Base-by-base conservation (phyloP, 805 yeast species). In the Saccharomycopsis lassenensis region DNA sequence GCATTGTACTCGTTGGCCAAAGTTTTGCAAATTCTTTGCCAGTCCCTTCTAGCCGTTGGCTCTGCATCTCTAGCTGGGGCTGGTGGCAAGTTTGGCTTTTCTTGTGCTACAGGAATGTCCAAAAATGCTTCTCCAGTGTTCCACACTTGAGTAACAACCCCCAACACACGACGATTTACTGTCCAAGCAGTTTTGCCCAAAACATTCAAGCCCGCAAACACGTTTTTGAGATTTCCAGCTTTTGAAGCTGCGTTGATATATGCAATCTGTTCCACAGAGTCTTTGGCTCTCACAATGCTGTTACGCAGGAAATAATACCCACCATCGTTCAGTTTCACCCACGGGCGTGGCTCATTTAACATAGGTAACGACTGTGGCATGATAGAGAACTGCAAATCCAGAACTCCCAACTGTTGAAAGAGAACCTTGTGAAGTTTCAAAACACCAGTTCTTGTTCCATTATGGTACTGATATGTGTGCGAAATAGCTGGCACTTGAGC, bases 111-210 rank as follows among this genome's bases (percentile, higher is more conserved):
- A 51, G 96, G 79, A 50, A 89, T 72, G 50, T 85, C 78, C 54
- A 79, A 56, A 58, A 83, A 74, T 46, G 64, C 66, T 45, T 80
- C 66, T 4, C 94, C 95, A 0, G 77, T 65, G 55, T 91, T 91
- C 98, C 98, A 91, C 40, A 79, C 76, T 41, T 74, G 62, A 3
- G 83, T 70, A 48, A 91, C 67, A 3, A 82, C 66, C 23, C 74
- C 67, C 45, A 84, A 76, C 4, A 91, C 62, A 17, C 61, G 63
- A 35, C 74, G 70, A 54, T 91, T 91, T 23, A 91, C 77, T 1
- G 96, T 81, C 98, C 98, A 91, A 0, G 95, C 69, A 2, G 97
- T 82, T 26, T 66, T 61, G 5, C 97, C 97, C 37, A 89, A 59
- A 10, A 81, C 89, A 52, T 85, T 86, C 41, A 87, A 63, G 3